A percentile compares a stretch with the other conserved stretches of the same genome.
These are phyloP conservation scores for Rhodotorula sp. DNA, from an alignment of 1,284 basidiomycete genomes.

Conservation along the genomic window DNA sequence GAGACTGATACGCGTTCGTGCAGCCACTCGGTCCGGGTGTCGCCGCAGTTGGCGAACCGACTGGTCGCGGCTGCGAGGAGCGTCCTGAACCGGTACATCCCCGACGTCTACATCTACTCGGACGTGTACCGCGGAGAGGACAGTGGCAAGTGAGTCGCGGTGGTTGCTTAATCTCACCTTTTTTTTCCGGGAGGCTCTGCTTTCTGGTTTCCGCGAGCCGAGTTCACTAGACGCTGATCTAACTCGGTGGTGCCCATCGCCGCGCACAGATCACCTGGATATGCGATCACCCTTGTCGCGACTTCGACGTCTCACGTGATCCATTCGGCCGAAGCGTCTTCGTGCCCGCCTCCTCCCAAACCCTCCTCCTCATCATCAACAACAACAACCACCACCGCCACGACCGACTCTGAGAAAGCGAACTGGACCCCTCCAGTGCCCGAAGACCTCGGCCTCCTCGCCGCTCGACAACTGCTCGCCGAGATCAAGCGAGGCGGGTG, in stretches of 20 bases:
- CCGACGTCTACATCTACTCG: conserved; percentile 96
- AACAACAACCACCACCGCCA: neutral
- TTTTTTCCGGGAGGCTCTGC: conserved; percentile 23
- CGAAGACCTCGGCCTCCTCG: conserved; percentile 83
- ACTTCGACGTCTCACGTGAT: conserved; percentile 89
- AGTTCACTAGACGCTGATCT: no score
- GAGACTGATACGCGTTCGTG: no score
- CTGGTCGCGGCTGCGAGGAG: conserved; percentile 93
- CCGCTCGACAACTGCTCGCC: conserved; percentile 70
- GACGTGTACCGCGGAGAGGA: conserved; percentile 98
- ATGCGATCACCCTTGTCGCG: conserved; percentile 83
- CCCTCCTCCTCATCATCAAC: neutral
- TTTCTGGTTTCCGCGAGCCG: neutral
- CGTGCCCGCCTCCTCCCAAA: conserved; percentile 55
- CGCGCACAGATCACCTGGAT: conserved; percentile 79
- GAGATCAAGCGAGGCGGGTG: conserved; percentile 84
- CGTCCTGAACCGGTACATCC: conserved; percentile 91
- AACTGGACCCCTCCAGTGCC: conserved; percentile 58
- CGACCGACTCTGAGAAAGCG: neutral
- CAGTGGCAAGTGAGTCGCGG: conserved; percentile 89
- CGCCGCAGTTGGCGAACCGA: conserved; percentile 93
- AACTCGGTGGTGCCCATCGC: no score
- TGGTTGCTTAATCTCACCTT: no score
- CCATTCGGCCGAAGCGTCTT: conserved; percentile 81
- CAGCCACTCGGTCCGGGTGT: conserved; percentile 90